Evolutionary conservation across 495 filamentous ascomycete species (phyloP).

Genomic region (Daldinia vernicosa): DNA sequence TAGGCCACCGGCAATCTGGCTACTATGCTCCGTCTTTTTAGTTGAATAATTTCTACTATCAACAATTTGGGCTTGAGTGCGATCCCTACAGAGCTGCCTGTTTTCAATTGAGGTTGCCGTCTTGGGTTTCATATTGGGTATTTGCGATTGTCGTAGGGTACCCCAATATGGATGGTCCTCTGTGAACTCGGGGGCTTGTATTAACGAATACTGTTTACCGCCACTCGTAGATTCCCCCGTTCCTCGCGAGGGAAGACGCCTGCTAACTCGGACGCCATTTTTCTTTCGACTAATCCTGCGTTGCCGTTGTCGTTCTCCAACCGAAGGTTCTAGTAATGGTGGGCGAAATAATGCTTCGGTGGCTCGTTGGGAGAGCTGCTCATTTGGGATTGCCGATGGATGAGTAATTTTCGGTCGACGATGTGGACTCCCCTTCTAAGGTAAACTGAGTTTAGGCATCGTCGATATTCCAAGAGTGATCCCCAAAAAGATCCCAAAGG

Average conservation of each 20-base stretch:
- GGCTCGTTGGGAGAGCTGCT: conserved; percentile 46
- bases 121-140: conserved; percentile 3
- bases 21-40: neutral
- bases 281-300: conserved; percentile 45
- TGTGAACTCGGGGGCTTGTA: conserved; percentile 32
- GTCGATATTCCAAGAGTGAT: conserved; percentile 52
- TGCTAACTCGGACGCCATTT: conserved; percentile 45
- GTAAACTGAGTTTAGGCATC: conserved; percentile 59
- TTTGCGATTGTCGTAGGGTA: conserved; percentile 35
- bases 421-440: conserved; percentile 60
- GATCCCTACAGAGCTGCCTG: neutral
- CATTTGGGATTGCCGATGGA: conserved; percentile 37
- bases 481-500: conserved; percentile 38
- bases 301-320: conserved; percentile 33
- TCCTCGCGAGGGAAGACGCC: conserved; percentile 38
- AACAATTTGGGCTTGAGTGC: neutral
- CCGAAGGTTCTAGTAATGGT: conserved; percentile 45
- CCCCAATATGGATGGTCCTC: conserved; percentile 45
- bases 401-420: conserved; percentile 52
- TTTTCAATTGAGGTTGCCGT: neutral
- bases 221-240: conserved; percentile 21
- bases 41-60: neutral
- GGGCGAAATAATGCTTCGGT: conserved; percentile 49
- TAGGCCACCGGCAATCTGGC: conserved; percentile 6
- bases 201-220: conserved; percentile 26